Percentiles rank a stretch among this genome's conserved stretches.
phyloP scores from a whole-genome alignment of 2,329 filamentous ascomycete species.

The Fusarium anthophilum region DNA sequence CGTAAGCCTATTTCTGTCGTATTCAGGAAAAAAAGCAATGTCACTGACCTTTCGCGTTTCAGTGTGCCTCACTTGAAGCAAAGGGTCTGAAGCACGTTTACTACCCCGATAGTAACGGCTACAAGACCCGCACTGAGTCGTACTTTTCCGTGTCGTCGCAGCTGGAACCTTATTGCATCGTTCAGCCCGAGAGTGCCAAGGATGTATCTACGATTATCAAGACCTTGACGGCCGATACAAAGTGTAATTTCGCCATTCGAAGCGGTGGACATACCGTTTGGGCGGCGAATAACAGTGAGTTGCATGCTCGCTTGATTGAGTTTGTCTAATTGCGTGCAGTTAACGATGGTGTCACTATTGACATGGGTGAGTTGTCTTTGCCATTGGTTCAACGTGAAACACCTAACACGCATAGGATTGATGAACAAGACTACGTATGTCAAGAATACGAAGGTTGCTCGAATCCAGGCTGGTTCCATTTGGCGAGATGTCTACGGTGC shows the following conservation, averaged over 20 bases:
- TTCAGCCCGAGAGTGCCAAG: conserved; percentile 32
- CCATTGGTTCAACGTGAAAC: not conserved
- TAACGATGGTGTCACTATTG: conserved; percentile 11
- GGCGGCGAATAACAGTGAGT: conserved; percentile 17
- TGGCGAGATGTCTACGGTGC: conserved; percentile 7
- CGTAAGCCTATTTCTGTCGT: not conserved
- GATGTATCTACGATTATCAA: conserved; percentile 35
- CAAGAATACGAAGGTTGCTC: conserved; percentile 11
- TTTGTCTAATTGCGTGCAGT: conserved; percentile 7
- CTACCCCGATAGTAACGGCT: conserved; percentile 8
- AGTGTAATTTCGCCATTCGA: conserved; percentile 11
- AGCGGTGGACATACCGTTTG: conserved; percentile 16
- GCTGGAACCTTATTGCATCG: conserved; percentile 39
- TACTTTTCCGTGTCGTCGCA: conserved; percentile 40
- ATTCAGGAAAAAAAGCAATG: no score
- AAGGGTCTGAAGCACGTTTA: conserved; percentile 22
- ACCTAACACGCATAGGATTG: not conserved
- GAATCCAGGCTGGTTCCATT: not conserved
- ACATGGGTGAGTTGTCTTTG: not conserved
- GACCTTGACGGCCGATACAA: not conserved
- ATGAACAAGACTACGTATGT: conserved; percentile 17
- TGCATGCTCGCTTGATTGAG: rapidly evolving
- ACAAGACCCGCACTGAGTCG: conserved; percentile 29
- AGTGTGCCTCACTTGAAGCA: conserved; percentile 20
- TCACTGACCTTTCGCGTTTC: not conserved